Evolutionary conservation across 208 protist genomes (phyloP).

Genomic region (Leishmania turanica): DNA sequence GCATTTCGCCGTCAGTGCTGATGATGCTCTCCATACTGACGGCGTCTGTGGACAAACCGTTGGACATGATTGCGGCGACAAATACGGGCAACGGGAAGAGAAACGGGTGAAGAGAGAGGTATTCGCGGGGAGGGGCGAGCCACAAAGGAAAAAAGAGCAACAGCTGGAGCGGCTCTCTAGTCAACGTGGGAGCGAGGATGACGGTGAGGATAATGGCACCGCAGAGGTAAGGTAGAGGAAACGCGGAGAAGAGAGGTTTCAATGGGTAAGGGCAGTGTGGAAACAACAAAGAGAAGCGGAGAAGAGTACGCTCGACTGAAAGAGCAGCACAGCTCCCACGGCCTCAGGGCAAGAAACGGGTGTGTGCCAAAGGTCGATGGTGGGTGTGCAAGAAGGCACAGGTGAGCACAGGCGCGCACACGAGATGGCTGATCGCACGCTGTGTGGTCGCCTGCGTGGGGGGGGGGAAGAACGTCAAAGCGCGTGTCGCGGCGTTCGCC

Average conservation of each 20-base stretch:
- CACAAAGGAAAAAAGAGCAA: background rate
- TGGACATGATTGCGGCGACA: slow-evolving; percentile 10
- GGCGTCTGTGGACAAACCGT: slow-evolving; percentile 16
- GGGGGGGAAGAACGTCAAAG: background rate
- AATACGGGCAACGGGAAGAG: background rate
- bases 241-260: background rate
- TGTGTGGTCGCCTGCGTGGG: background rate
- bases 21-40: slow-evolving; percentile 38
- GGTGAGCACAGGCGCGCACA: background rate
- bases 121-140: background rate
- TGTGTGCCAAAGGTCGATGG: background rate
- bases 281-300: background rate
- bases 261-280: background rate
- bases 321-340: background rate
- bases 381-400: background rate
- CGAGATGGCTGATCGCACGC: background rate
- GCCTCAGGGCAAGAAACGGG: background rate
- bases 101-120: background rate
- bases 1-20: slow-evolving; percentile 31
- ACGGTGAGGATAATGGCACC: background rate
- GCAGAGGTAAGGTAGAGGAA: background rate
- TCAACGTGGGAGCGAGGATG: background rate
- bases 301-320: background rate
- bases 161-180: background rate
- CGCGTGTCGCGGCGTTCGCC: background rate